Base-by-base conservation (phyloP, 2,329 filamentous ascomycete genomes). In the Trichoderma afroharzianum region DNA sequence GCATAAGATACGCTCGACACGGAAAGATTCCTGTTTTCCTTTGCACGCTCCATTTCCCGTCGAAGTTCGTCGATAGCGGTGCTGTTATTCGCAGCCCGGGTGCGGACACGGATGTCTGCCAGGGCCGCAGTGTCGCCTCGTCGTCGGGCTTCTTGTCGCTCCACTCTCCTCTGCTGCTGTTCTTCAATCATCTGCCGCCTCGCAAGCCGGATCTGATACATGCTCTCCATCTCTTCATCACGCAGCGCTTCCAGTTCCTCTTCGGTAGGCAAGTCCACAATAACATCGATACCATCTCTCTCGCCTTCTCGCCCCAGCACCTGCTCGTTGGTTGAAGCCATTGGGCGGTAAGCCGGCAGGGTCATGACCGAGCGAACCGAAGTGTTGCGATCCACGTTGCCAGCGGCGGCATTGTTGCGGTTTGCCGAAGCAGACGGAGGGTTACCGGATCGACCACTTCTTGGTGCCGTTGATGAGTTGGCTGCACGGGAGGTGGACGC, bases 291-390 rank as follows among this genome's bases (percentile, higher is more conserved):
- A 8, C 96, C 96, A 68, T 88, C 95, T 72, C 96, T 88, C 79
- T 99, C 96, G 63, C 96, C 96, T 80, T 97, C 96, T 6, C 95
- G 88, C 8, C 91, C 96, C 62, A 98, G 86, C 1, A 98, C 90
- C 75, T 91, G 91, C 80, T 99, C 96, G 59, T 89, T 91, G 24
- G 92, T 91, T 63, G 89, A 86, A 0, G 94, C 89, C 32, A 89
- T 89, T 18, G 87, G 88, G 3, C 92, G 91, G 80, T 99, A 99
- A 0, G 93, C 88, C 0, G 96, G 96, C 3, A 99, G 83, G 0
- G 96, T 98, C 88, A 98, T 96, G 70, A 98, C 90, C n/a, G 94
- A 97, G 70, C 95, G 91, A 59, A 98, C 87, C 9, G 93, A 97
- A 1, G 93, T 94, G 76, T 95, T 92, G 36, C 95, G 89, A 78